These are phyloP conservation scores for Penicilliopsis zonata DNA, from an alignment of 495 filamentous ascomycete genomes.

Conservation along the genomic window DNA sequence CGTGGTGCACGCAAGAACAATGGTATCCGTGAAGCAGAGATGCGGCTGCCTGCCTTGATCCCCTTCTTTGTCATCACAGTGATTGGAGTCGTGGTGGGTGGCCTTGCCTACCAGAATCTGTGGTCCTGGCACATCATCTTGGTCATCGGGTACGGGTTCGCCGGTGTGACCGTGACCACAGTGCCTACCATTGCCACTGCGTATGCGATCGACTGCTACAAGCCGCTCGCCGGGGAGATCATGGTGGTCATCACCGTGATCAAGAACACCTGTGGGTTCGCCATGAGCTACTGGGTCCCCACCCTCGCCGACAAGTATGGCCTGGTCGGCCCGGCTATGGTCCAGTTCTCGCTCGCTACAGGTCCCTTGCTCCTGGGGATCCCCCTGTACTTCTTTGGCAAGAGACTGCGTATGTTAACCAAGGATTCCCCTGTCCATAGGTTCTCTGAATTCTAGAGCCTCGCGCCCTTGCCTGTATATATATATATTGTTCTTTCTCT, in stretches of 20 bases:
- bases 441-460: conserved; percentile 1
- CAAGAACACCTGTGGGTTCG: conserved; percentile 41
- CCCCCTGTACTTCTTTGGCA: conserved; percentile 12
- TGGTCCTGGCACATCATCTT: conserved; percentile 40
- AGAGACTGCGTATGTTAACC: conserved; percentile 9
- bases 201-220: conserved; percentile 50
- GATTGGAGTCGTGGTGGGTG: conserved; percentile 44
- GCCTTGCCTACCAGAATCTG: conserved; percentile 36
- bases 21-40: conserved; percentile 54
- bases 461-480: too few relatives aligned
- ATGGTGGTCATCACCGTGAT: conserved; percentile 41
- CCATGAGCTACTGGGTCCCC: conserved; percentile 24
- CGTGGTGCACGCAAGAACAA: conserved; percentile 35
- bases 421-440: neutral
- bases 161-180: conserved; percentile 35
- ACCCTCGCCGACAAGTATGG: conserved; percentile 5
- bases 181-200: conserved; percentile 33
- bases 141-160: conserved; percentile 36
- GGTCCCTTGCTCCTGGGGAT: conserved; percentile 10
- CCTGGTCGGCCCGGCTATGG: conserved; percentile 11
- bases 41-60: conserved; percentile 48
- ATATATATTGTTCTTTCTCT: too few relatives aligned
- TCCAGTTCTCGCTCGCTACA: conserved; percentile 10
- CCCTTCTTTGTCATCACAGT: conserved; percentile 41
- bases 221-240: conserved; percentile 38